Conservation (phyloP, 352 stramenopile genomes). For the Globisporangium uncinulatum region DNA sequence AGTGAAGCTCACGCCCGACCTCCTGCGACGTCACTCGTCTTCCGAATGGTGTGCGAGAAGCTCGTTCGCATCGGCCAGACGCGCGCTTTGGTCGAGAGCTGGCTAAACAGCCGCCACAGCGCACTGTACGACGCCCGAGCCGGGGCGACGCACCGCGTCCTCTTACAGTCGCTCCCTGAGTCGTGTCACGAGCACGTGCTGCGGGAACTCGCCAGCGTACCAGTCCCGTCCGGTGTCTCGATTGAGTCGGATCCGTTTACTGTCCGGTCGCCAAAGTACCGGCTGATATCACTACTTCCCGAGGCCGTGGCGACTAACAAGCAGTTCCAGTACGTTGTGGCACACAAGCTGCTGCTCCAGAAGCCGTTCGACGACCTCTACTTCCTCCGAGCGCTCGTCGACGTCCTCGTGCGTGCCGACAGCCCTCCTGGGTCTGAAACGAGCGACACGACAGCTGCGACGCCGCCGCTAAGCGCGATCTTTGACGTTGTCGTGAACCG, state of each 20-base stretch:
- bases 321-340: constrained; percentile 61
- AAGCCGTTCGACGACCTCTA: constrained; percentile 42
- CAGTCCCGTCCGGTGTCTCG: background rate
- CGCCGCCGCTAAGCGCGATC: constrained; percentile 24
- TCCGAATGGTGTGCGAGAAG: constrained; percentile 62
- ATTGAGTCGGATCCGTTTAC: background rate
- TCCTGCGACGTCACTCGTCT: constrained; percentile 18
- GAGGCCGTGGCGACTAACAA: constrained; percentile 25
- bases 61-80: constrained; percentile 51
- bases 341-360: constrained; percentile 54
- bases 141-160: constrained; percentile 13
- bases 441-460: background rate
- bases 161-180: constrained; percentile 44
- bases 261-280: constrained; percentile 34
- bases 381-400: constrained; percentile 42
- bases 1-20: background rate
- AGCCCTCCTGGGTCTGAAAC: background rate
- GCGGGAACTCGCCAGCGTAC: constrained; percentile 29
- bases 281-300: constrained; percentile 39
- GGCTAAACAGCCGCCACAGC: constrained; percentile 17
- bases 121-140: constrained; percentile 15
- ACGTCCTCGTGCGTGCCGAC: constrained; percentile 20
- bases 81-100: constrained; percentile 35
- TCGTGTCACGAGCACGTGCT: constrained; percentile 49
- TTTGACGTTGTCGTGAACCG: constrained; percentile 53